phyloP scores from a whole-genome alignment of 495 filamentous ascomycete species.

The Trichoderma virens region DNA sequence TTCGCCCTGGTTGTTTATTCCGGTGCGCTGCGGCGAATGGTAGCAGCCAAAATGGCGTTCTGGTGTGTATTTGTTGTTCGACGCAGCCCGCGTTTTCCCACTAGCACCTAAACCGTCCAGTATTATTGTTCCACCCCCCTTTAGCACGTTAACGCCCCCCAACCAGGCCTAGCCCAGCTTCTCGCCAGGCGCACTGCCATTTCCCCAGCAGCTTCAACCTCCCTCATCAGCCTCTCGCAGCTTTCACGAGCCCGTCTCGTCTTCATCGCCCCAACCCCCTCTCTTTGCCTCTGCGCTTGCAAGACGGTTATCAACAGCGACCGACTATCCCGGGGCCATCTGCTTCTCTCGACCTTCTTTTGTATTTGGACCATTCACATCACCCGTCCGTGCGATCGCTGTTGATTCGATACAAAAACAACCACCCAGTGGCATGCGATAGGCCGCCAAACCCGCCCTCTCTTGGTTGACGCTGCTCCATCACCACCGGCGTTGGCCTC shows the following conservation, averaged over 20 bases:
- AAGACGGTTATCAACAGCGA: neutral
- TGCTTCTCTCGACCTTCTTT: neutral
- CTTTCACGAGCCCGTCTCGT: neutral
- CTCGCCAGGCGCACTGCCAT: neutral
- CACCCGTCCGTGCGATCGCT: neutral
- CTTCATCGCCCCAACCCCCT: neutral
- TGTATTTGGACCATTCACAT: neutral
- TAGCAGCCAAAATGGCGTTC: neutral
- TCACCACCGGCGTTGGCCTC: neutral
- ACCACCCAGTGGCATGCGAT: neutral
- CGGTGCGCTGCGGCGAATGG: neutral
- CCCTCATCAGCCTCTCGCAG: conserved; percentile 2
- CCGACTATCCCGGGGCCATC: neutral
- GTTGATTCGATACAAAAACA: neutral
- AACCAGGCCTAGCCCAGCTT: neutral
- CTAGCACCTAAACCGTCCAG: neutral
- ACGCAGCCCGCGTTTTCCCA: neutral
- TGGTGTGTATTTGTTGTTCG: neutral
- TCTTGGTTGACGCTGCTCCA: neutral
- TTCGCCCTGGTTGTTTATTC: neutral
- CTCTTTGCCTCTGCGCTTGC: neutral
- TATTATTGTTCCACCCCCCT: conserved; percentile 9
- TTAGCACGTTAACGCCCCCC: conserved; percentile 1
- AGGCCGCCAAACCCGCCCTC: conserved; percentile 5
- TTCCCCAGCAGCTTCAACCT: neutral